Conservation (phyloP, 2,329 filamentous ascomycete species). For the Didymellaceae sp. region DNA sequence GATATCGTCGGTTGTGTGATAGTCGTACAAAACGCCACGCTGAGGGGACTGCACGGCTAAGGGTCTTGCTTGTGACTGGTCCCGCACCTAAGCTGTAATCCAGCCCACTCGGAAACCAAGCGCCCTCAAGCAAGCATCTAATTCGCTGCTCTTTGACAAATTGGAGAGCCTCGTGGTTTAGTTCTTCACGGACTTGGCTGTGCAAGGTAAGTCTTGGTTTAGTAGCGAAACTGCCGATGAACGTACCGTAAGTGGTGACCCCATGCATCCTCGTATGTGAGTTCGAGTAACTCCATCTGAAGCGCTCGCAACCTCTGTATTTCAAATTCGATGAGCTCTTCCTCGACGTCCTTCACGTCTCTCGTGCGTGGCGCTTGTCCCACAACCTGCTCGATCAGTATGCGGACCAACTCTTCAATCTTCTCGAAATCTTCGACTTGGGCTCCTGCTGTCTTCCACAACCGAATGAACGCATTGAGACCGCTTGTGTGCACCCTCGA, state of each 20-base stretch:
- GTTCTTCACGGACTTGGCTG: constrained; percentile 83
- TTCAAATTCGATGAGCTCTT: constrained; percentile 85
- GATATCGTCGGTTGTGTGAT: constrained; percentile 86
- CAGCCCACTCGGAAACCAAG: constrained; percentile 76
- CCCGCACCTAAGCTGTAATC: constrained; percentile 59
- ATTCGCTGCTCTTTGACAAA: constrained; percentile 98
- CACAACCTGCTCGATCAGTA: constrained; percentile 87
- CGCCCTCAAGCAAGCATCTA: constrained; percentile 83
- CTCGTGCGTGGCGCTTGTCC: constrained; percentile 81
- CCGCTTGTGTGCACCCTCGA: constrained; percentile 85
- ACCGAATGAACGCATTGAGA: constrained; percentile 82
- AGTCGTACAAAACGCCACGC: constrained; percentile 85
- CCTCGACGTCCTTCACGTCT: constrained; percentile 85
- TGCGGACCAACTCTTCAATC: constrained; percentile 87
- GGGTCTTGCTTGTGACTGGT: constrained; percentile 51
- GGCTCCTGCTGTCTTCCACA: constrained; percentile 92
- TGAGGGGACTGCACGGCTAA: constrained; percentile 54
- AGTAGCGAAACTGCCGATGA: constrained; percentile 1
- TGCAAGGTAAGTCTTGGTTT: constrained; percentile 28
- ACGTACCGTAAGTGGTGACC: constrained; percentile 75
- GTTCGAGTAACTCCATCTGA: constrained; percentile 90
- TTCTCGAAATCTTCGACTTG: constrained; percentile 89
- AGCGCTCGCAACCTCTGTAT: constrained; percentile 78
- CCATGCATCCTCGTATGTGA: constrained; percentile 95
- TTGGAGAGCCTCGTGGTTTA: constrained; percentile 88